Evolutionary conservation across 495 filamentous ascomycete species (phyloP).

Genomic region (Penicillium bovifimosum): DNA sequence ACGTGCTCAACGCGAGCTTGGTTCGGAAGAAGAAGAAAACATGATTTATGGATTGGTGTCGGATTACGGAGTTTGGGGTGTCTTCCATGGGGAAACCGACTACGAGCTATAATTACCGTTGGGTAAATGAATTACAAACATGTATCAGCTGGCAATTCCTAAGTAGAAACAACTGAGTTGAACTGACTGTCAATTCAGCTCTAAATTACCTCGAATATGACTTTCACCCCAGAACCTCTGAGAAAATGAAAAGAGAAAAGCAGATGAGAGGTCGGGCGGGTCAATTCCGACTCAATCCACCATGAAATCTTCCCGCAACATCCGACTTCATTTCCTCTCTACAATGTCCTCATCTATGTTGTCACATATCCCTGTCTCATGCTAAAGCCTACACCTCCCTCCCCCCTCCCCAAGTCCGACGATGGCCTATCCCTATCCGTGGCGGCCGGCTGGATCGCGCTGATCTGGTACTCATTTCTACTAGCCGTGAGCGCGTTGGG

Average conservation of each 20-base stretch:
- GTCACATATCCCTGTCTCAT: slow-evolving; percentile 23
- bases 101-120: background rate
- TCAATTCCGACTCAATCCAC: slow-evolving; percentile 4
- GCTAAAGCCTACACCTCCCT: slow-evolving; percentile 30
- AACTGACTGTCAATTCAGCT: too few relatives aligned
- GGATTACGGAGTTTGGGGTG: slow-evolving; percentile 1
- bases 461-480: slow-evolving; percentile 57
- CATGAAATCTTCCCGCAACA: slow-evolving; percentile 1
- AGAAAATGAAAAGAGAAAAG: background rate
- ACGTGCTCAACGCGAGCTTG: slow-evolving; percentile 52
- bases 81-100: too few relatives aligned
- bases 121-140: too few relatives aligned
- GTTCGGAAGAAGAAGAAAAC: slow-evolving; percentile 64
- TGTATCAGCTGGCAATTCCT: too few relatives aligned
- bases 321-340: slow-evolving; percentile 9
- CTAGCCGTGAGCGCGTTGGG: slow-evolving; percentile 53
- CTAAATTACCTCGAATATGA: background rate
- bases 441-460: slow-evolving; percentile 43
- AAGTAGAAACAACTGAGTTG: too few relatives aligned
- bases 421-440: slow-evolving; percentile 33
- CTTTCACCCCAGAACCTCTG: background rate
- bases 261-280: background rate
- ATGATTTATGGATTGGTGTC: background rate
- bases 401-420: slow-evolving; percentile 24
- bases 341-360: slow-evolving; percentile 23